phyloP scores from a whole-genome alignment of 2,329 filamentous ascomycete species.

The Pseudogymnoascus sp. region DNA sequence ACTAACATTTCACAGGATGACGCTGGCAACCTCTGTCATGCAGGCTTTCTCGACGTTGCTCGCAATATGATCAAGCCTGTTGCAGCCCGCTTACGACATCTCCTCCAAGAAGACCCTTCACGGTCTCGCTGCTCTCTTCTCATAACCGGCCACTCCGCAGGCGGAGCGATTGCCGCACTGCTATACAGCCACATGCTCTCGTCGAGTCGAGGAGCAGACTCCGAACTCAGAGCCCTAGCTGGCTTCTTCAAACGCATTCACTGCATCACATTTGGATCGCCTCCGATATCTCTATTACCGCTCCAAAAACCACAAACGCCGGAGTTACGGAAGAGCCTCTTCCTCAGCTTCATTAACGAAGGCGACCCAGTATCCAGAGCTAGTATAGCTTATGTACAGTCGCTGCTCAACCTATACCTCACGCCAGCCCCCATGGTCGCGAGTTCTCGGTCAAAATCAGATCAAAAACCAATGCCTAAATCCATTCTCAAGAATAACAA shows the following conservation, averaged over 20 bases:
- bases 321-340: constrained; percentile 56
- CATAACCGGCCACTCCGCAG: constrained; percentile 80
- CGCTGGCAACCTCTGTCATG: constrained; percentile 65
- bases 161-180: constrained; percentile 72
- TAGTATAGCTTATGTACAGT: constrained; percentile 66
- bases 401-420: constrained; percentile 61
- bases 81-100: constrained; percentile 56
- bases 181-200: constrained; percentile 76
- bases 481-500: constrained; percentile 5
- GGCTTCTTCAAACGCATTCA: constrained; percentile 69
- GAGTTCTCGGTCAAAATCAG: constrained; percentile 8
- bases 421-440: constrained; percentile 41
- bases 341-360: constrained; percentile 75
- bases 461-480: constrained; percentile 5
- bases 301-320: constrained; percentile 47
- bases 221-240: constrained; percentile 61
- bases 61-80: constrained; percentile 66
- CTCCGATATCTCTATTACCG: constrained; percentile 65
- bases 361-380: constrained; percentile 73
- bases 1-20: constrained; percentile 47
- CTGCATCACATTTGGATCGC: constrained; percentile 79
- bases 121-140: constrained; percentile 61
- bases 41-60: constrained; percentile 70
- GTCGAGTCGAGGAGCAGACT: constrained; percentile 42
- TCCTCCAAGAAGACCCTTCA: constrained; percentile 63